A percentile compares a stretch with the other conserved stretches of the same genome.
These are phyloP conservation scores for Parathielavia hyrcaniae DNA, from an alignment of 495 filamentous ascomycete genomes.

Conservation along the genomic window DNA sequence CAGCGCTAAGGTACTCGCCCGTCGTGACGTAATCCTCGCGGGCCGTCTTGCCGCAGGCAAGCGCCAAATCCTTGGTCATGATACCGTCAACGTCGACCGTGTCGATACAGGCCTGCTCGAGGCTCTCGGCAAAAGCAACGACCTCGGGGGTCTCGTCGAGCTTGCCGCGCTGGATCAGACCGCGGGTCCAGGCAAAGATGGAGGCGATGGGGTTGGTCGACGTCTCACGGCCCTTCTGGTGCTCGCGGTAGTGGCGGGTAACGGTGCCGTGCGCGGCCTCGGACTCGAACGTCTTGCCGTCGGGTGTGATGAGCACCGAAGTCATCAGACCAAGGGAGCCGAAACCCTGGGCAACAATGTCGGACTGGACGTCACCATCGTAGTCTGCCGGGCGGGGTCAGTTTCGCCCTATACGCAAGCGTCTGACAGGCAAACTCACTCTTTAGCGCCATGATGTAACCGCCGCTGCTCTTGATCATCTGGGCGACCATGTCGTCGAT, in stretches of 20 bases:
- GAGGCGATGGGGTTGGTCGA: conserved; percentile 98
- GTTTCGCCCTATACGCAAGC: neutral
- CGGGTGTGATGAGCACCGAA: conserved; percentile 89
- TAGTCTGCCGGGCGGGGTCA: conserved; percentile 58
- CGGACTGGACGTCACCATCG: conserved; percentile 97
- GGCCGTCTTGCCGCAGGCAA: conserved; percentile 79
- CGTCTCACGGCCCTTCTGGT: conserved; percentile 94
- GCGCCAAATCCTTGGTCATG: conserved; percentile 98
- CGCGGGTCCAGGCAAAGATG: conserved; percentile 98
- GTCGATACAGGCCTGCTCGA: conserved; percentile 92
- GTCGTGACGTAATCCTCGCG: conserved; percentile 84
- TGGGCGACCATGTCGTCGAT: conserved; percentile 99
- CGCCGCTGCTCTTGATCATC: conserved; percentile 97
- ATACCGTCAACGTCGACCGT: conserved; percentile 87
- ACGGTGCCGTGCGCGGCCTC: conserved; percentile 98
- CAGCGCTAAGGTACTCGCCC: conserved; percentile 76
- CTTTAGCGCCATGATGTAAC: conserved; percentile 96
- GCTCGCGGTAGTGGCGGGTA: conserved; percentile 95
- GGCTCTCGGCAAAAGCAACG: conserved; percentile 76
- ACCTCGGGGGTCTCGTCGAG: conserved; percentile 85
- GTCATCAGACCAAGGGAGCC: conserved; percentile 98
- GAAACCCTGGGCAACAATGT: conserved; percentile 96
- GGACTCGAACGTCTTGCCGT: conserved; percentile 91
- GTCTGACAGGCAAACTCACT: conserved; percentile 55
- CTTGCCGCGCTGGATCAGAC: conserved; percentile 84